Conservation (phyloP, 352 stramenopile genomes). For the Phytophthora quininea region DNA sequence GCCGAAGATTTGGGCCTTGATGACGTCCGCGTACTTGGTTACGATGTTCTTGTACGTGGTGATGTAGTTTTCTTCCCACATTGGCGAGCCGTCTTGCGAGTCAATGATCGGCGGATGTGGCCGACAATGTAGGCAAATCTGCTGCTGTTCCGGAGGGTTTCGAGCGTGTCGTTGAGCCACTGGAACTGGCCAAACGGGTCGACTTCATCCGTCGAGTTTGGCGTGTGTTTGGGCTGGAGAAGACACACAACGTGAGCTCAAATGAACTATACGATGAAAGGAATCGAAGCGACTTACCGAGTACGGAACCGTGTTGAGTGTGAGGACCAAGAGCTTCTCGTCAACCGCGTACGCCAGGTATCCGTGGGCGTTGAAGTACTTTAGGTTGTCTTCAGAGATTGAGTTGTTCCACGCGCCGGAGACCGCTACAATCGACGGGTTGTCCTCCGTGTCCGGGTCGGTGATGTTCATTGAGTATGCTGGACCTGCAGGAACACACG, state of each 20-base stretch:
- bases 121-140: conserved; percentile 85
- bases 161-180: conserved; percentile 82
- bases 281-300: conserved; percentile 38
- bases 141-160: conserved; percentile 33
- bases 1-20: conserved; percentile 91
- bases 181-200: conserved; percentile 91
- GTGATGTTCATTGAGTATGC: conserved; percentile 73
- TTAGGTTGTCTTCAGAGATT: conserved; percentile 43
- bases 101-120: conserved; percentile 92
- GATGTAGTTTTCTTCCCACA: conserved; percentile 90
- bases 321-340: conserved; percentile 55
- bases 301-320: conserved; percentile 75
- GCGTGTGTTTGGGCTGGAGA: conserved; percentile 61
- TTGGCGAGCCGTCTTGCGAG: conserved; percentile 79
- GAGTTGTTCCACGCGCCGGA: conserved; percentile 47
- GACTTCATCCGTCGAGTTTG: conserved; percentile 56
- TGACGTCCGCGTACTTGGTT: conserved; percentile 53
- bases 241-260: not conserved
- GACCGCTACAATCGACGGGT: conserved; percentile 51
- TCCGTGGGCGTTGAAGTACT: conserved; percentile 44
- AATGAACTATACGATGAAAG: no score
- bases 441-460: conserved; percentile 39
- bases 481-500: conserved; percentile 31
- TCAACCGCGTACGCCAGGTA: conserved; percentile 60
- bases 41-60: conserved; percentile 80